Percentiles rank a stretch among this genome's conserved stretches.
These are phyloP conservation scores for Solanum dulcamara DNA, from an alignment of 257 asterid species.

Conservation along the genomic window DNA sequence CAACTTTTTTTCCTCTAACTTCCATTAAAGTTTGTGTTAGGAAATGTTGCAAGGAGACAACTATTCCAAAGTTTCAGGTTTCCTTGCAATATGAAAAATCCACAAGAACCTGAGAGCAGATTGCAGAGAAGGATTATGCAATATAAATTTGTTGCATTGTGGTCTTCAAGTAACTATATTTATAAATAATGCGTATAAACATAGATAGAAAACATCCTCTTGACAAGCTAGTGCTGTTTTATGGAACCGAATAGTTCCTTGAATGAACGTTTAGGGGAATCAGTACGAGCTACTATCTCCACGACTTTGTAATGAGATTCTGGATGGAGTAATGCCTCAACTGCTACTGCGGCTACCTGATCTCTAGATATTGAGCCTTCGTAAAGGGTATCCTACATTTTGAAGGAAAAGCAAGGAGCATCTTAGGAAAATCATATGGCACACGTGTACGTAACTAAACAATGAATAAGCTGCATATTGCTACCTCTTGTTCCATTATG, in stretches of 20 bases:
- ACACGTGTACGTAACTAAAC: background rate
- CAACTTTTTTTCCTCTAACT: background rate
- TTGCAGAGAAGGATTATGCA: background rate
- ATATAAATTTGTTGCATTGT: background rate
- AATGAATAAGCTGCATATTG: background rate
- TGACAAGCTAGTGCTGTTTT: conserved; percentile 37
- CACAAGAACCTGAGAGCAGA: background rate
- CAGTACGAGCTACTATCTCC: conserved; percentile 80
- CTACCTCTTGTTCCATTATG: conserved; percentile 92
- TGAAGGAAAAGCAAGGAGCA: background rate
- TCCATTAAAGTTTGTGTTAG: background rate
- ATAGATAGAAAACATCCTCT: background rate
- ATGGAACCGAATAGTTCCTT: conserved; percentile 66
- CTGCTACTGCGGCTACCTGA: conserved; percentile 93
- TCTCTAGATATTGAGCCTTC: conserved; percentile 88
- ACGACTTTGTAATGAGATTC: conserved; percentile 76
- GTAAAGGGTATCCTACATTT: conserved; percentile 61
- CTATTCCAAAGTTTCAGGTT: background rate
- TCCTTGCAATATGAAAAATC: background rate
- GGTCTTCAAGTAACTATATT: background rate
- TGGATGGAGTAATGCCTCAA: conserved; percentile 63
- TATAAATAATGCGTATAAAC: background rate
- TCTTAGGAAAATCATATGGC: background rate
- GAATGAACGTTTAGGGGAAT: conserved; percentile 66
- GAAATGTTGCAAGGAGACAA: background rate